Percentiles rank a stretch among this genome's conserved stretches.
phyloP scores from a whole-genome alignment of 2,329 filamentous ascomycete genomes.

The Botryotinia calthae region DNA sequence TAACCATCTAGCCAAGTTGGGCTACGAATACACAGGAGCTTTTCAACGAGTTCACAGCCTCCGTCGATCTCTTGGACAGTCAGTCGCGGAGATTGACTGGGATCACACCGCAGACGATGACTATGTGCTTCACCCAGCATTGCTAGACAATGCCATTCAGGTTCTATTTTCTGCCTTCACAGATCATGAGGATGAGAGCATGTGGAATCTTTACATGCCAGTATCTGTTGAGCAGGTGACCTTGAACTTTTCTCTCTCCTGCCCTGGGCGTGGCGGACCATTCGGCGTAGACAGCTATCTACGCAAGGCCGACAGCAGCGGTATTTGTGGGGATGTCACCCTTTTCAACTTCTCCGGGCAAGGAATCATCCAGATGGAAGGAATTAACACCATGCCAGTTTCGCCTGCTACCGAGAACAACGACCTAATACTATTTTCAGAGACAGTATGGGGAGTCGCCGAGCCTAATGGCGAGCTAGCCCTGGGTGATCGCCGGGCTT shows the following conservation, averaged over 20 bases:
- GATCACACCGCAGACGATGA: not conserved
- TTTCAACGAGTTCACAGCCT: not conserved
- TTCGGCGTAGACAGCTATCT: not conserved
- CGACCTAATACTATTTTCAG: not conserved
- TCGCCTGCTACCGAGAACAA: not conserved
- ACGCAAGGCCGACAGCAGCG: not conserved
- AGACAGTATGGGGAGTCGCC: not conserved
- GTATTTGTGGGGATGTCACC: not conserved
- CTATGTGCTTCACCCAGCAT: not conserved
- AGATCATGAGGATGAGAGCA: not conserved
- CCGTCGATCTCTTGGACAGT: not conserved
- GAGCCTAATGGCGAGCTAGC: not conserved
- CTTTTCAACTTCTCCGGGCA: not conserved
- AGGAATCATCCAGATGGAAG: not conserved
- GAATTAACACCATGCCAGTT: not conserved
- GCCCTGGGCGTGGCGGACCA: not conserved
- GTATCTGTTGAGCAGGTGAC: not conserved
- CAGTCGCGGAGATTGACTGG: not conserved
- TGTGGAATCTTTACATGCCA: not conserved
- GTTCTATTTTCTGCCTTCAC: not conserved
- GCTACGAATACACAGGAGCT: not conserved
- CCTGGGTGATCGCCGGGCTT: not conserved
- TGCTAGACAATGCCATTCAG: not conserved
- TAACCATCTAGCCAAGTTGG: not conserved
- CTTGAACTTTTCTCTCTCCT: not conserved